Conservation (phyloP, 2,329 filamentous ascomycete species). For the Cordyceps militaris region DNA sequence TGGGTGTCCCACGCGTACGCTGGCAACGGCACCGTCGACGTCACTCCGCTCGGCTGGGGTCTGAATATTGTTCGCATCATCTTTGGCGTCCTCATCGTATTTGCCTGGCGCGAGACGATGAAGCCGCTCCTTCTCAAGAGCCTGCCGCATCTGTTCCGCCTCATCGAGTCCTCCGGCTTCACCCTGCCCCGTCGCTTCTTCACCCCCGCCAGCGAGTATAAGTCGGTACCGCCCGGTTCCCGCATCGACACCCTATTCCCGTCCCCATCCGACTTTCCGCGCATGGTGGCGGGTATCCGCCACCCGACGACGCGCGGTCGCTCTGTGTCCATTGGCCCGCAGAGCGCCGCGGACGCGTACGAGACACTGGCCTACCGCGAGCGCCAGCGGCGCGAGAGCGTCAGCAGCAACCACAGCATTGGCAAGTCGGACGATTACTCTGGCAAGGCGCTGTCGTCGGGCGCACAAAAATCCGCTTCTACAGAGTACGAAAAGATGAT, state of each 20-base stretch:
- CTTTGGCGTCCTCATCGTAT: slow-evolving; percentile 74
- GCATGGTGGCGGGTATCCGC: slow-evolving; percentile 73
- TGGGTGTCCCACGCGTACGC: slow-evolving; percentile 37
- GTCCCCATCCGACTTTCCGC: slow-evolving; percentile 77
- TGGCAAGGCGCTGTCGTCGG: slow-evolving; percentile 35
- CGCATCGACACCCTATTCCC: slow-evolving; percentile 80
- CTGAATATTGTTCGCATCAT: slow-evolving; percentile 61
- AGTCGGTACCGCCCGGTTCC: slow-evolving; percentile 64
- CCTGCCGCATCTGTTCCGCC: slow-evolving; percentile 80
- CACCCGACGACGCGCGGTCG: slow-evolving; percentile 64
- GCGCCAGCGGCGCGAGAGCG: slow-evolving; percentile 47
- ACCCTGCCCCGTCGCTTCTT: slow-evolving; percentile 86
- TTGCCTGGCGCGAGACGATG: slow-evolving; percentile 83
- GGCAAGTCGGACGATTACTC: slow-evolving; percentile 33
- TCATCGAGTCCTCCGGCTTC: slow-evolving; percentile 72
- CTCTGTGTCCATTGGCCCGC: slow-evolving; percentile 83
- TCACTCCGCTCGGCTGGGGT: slow-evolving; percentile 58
- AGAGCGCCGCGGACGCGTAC: slow-evolving; percentile 93
- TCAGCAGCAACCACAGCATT: slow-evolving; percentile 43
- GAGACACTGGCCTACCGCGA: slow-evolving; percentile 91
- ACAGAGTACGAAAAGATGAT: slow-evolving; percentile 67
- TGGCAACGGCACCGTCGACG: slow-evolving; percentile 52
- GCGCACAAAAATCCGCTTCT: slow-evolving; percentile 41
- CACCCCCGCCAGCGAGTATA: slow-evolving; percentile 82
- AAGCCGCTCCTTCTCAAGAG: slow-evolving; percentile 73